Evolutionary conservation across 2,329 filamentous ascomycete genomes (phyloP).

Genomic region (Metarhizium humberi): DNA sequence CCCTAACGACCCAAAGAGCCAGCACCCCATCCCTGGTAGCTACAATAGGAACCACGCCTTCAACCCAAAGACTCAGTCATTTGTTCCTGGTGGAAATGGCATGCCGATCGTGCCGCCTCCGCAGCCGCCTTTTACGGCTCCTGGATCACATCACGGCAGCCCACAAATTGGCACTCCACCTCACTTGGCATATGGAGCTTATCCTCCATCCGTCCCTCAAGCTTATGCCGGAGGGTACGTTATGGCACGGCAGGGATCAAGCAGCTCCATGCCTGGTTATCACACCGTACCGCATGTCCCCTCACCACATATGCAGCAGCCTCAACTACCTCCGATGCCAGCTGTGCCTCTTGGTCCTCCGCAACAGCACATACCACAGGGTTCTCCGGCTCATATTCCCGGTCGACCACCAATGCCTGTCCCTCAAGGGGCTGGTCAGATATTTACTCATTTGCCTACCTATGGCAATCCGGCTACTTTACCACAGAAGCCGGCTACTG

Average conservation of each 20-base stretch:
- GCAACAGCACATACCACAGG: constrained; percentile 31
- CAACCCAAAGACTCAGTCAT: constrained; percentile 89
- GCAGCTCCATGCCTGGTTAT: constrained; percentile 43
- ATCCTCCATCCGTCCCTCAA: constrained; percentile 36
- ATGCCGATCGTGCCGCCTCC: constrained; percentile 39
- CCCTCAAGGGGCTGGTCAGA: constrained; percentile 32
- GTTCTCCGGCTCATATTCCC: constrained; percentile 30
- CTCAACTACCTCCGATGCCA: constrained; percentile 10
- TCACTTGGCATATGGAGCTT: constrained; percentile 40
- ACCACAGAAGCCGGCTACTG: constrained; percentile 48
- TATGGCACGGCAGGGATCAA: constrained; percentile 49
- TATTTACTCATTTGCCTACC: constrained; percentile 42
- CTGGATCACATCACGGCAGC: constrained; percentile 41
- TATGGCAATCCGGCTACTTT: constrained; percentile 52
- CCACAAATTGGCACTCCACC: constrained; percentile 43
- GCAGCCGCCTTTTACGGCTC: constrained; percentile 37
- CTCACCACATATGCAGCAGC: constrained; percentile 20
- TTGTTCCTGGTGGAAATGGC: constrained; percentile 56
- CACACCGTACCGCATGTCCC: constrained; percentile 30
- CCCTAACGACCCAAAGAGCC: constrained; percentile 62
- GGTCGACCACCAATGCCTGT: constrained; percentile 35
- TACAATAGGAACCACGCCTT: constrained; percentile 72
- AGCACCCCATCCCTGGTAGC: constrained; percentile 78
- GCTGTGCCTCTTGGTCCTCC: constrained; percentile 28
- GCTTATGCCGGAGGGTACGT: constrained; percentile 40